Evolutionary conservation across 495 filamentous ascomycete genomes (phyloP).

Genomic region (Aspergillus steynii): DNA sequence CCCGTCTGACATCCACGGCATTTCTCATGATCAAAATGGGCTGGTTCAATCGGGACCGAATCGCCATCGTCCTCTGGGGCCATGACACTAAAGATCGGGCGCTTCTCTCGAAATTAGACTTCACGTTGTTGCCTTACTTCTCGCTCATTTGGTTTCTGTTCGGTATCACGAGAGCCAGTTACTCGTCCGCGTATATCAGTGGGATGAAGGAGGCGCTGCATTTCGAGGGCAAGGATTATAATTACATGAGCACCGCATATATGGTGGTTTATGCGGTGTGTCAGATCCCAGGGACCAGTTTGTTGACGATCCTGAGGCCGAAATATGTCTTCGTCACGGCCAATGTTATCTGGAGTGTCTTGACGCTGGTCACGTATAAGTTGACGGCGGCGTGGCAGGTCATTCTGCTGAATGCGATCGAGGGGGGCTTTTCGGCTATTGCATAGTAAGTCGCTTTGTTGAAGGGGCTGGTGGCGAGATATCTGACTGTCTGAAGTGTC

Average conservation of each 20-base stretch:
- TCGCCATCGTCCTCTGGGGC: slow-evolving; percentile 26
- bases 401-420: slow-evolving; percentile 36
- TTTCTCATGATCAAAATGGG: background rate
- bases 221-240: slow-evolving; percentile 39
- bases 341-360: slow-evolving; percentile 34
- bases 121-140: slow-evolving; percentile 37
- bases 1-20: background rate
- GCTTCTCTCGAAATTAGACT: slow-evolving; percentile 31
- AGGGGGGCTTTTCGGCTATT: slow-evolving; percentile 37
- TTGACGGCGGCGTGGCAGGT: slow-evolving; percentile 38
- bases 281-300: slow-evolving; percentile 38
- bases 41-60: background rate
- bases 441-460: slow-evolving; percentile 27
- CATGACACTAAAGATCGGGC: slow-evolving; percentile 27
- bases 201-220: slow-evolving; percentile 37
- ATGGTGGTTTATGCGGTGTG: slow-evolving; percentile 39
- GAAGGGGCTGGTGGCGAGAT: background rate
- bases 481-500: slow-evolving; percentile 16
- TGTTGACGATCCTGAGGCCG: slow-evolving; percentile 31
- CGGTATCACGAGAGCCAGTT: slow-evolving; percentile 37
- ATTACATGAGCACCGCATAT: slow-evolving; percentile 42
- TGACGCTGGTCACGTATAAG: slow-evolving; percentile 35
- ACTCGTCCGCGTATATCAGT: slow-evolving; percentile 40
- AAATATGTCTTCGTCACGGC: slow-evolving; percentile 38
- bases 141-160: slow-evolving; percentile 40